A percentile compares a stretch with the other conserved stretches of the same genome.
These are phyloP conservation scores for Yamagishiella unicocca DNA, from an alignment of 139 green algal genomes.

Conservation along the genomic window DNA sequence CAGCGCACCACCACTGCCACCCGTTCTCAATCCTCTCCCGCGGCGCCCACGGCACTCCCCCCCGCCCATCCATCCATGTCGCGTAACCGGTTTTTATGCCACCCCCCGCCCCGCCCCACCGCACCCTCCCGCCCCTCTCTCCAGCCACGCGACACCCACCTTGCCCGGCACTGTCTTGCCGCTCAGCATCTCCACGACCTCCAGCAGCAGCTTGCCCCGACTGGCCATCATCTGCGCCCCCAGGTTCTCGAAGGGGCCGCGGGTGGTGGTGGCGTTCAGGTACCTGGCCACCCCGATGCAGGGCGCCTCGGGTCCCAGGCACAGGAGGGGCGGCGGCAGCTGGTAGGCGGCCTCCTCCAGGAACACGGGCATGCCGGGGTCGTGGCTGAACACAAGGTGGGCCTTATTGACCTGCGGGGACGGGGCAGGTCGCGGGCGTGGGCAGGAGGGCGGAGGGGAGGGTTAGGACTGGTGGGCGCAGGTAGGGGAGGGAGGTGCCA, in stretches of 20 bases:
- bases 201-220: constrained; percentile 73
- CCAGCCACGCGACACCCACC: constrained; percentile 46
- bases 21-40: no score
- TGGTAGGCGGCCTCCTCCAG: constrained; percentile 55
- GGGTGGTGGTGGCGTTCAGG: constrained; percentile 66
- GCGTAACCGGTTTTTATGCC: neutral
- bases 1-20: no score
- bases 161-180: constrained; percentile 73
- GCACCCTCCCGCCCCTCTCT: neutral
- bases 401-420: constrained; percentile 29
- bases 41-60: no score
- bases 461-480: neutral
- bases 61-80: no score
- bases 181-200: constrained; percentile 80
- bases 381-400: constrained; percentile 26
- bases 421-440: no score
- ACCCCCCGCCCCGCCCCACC: neutral
- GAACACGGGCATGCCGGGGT: constrained; percentile 46
- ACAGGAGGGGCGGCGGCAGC: constrained; percentile 50
- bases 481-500: neutral
- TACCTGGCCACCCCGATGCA: constrained; percentile 50
- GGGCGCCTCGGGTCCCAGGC: constrained; percentile 53
- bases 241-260: constrained; percentile 60
- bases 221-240: constrained; percentile 58
- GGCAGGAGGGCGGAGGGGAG: neutral